Conservation (phyloP, 306 rosid genomes). For the Dicorynia guianensis region DNA sequence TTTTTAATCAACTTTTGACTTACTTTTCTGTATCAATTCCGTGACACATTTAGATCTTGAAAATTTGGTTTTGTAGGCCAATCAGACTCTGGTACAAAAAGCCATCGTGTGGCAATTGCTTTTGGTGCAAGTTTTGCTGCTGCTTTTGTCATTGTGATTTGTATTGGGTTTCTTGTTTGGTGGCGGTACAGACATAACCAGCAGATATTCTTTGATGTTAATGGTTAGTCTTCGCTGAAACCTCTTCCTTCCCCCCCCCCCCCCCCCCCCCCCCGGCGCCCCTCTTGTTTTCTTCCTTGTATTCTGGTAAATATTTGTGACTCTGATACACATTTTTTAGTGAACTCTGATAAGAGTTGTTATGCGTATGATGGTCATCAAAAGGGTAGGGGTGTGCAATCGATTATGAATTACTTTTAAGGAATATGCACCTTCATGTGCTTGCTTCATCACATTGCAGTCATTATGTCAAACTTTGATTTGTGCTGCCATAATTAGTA, state of each 20-base stretch:
- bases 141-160: slow-evolving; percentile 63
- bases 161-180: slow-evolving; percentile 77
- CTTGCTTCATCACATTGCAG: slow-evolving; percentile 7
- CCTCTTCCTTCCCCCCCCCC: neutral
- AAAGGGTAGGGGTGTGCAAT: neutral
- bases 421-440: slow-evolving; percentile 2
- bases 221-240: slow-evolving; percentile 59
- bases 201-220: slow-evolving; percentile 96
- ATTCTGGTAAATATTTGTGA: neutral
- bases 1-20: slow-evolving; percentile 3
- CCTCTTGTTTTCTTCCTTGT: neutral
- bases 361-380: neutral
- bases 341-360: slow-evolving; percentile 13
- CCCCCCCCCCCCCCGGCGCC: neutral
- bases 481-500: too few relatives aligned
- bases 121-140: slow-evolving; percentile 88
- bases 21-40: slow-evolving; percentile 16
- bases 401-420: neutral
- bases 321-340: neutral
- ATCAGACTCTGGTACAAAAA: slow-evolving; percentile 58
- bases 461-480: neutral
- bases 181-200: slow-evolving; percentile 88
- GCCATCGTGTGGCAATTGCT: slow-evolving; percentile 76
- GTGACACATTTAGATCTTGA: slow-evolving; percentile 39
- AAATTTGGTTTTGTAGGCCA: slow-evolving; percentile 58